Base-by-base conservation (phyloP, 2,329 filamentous ascomycete species). In the Leptodontidium sp. region DNA sequence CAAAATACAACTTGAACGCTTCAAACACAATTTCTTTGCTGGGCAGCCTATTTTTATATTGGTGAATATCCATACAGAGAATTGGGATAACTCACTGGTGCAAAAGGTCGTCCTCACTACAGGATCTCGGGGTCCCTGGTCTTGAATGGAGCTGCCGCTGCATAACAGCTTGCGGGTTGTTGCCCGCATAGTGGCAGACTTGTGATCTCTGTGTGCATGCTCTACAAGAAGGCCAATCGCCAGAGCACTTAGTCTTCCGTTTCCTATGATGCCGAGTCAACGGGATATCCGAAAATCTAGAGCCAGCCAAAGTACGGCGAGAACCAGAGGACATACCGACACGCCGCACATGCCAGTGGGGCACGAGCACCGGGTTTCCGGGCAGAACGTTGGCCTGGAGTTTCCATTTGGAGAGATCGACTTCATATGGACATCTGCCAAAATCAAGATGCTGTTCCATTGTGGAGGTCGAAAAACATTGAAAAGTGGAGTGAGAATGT, bases 221-320 rank as follows among this genome's bases (percentile, higher is more conserved):
- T 35, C 35, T 52, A 29, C 61, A 64, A 6, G 61, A 64, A 17
- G 61, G 61, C 61, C 61, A 64, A 43, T 64, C 61, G 11, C 61
- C 61, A n/a, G 61, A 64, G 49, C 61, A 64, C 17, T 64, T 64
- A 45, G 47, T 55, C 35, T 64, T 64, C 32, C 47, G 45, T 26
- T 64, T 64, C 21, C 61, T 64, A 50, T 24, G 21, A 26, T 26
- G 50, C 47, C 57, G 35, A 64, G 45, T 64, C 21, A 64, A 29
- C 47, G 47, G 47, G 47, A 53, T 64, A 53, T 43, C 61, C 61
- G 47, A 63, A 5, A 21, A 35, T 52, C 21, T 17, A 21, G 29
- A 32, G 38, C 38, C 38, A 17, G 47, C 24, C 24, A 62, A 38
- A 49, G 21, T 9, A 50, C 45, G 59, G 40, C 26, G 26, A 21